Evolutionary conservation across 345 rosid species (phyloP).

Genomic region (Eucalyptus erythrocorys): DNA sequence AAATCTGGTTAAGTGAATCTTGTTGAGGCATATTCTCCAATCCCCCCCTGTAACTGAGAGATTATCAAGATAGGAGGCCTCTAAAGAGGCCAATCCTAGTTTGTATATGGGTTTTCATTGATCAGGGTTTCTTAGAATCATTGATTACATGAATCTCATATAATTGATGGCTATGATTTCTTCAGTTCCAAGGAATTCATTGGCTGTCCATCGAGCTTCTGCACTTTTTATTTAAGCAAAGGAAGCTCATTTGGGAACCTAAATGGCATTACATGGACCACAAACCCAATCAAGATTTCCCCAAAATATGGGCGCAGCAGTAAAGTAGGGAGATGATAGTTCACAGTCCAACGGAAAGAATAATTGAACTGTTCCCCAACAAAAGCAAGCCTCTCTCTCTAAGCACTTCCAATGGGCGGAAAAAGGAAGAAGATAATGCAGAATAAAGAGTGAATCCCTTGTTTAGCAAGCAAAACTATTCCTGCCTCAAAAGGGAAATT

Average conservation of each 20-base stretch:
- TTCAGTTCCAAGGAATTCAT: background rate
- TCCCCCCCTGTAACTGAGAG: background rate
- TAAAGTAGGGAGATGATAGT: background rate
- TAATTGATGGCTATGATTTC: background rate
- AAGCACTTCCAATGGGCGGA: background rate
- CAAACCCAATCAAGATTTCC: background rate
- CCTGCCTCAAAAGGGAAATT: background rate
- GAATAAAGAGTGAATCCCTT: background rate
- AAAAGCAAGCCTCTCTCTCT: background rate
- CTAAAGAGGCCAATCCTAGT: background rate
- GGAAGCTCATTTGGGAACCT: background rate
- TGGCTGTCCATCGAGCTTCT: background rate
- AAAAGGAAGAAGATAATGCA: background rate
- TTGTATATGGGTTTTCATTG: background rate
- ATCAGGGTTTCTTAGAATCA: background rate
- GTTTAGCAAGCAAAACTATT: background rate
- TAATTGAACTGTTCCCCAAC: background rate
- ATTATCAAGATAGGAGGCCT: background rate
- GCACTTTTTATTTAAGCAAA: background rate
- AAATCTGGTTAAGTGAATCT: background rate
- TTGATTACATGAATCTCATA: background rate
- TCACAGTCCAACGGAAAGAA: background rate
- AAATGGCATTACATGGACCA: background rate
- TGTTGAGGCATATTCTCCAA: background rate
- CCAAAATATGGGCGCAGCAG: background rate